Evolutionary conservation across 2,329 filamentous ascomycete genomes (phyloP).

Genomic region (Colletotrichum limetticola): DNA sequence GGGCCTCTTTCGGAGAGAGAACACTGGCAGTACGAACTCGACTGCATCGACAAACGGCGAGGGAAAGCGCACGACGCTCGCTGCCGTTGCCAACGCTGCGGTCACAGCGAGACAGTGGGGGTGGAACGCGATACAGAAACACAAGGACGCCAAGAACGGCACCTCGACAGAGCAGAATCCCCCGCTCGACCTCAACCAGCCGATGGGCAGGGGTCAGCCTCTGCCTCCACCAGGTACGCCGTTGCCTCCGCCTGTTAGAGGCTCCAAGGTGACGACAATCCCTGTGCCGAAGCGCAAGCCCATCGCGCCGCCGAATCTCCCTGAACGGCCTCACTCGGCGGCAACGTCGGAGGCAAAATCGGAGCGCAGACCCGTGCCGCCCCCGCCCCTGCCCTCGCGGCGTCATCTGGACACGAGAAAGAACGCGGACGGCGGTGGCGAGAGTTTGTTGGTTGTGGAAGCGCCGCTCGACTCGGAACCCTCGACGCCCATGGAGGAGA

Average conservation of each 20-base stretch:
- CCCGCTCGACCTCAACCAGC: constrained; percentile 64
- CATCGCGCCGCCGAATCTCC: constrained; percentile 51
- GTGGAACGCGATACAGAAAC: constrained; percentile 64
- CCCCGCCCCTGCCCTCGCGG: constrained; percentile 61
- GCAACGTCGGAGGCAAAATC: constrained; percentile 26
- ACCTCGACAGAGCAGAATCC: constrained; percentile 34
- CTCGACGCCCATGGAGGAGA: constrained; percentile 57
- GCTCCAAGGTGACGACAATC: constrained; percentile 66
- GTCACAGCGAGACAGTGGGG: constrained; percentile 69
- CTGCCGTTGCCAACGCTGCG: constrained; percentile 66
- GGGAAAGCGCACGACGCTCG: constrained; percentile 60
- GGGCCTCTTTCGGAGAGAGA: constrained; percentile 54
- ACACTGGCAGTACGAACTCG: constrained; percentile 47
- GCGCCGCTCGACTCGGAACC: constrained; percentile 73
- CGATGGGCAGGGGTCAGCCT: constrained; percentile 85
- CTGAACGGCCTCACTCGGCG: constrained; percentile 33
- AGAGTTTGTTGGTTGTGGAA: constrained; percentile 72
- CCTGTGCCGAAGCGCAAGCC: constrained; percentile 74
- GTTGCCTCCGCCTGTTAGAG: constrained; percentile 75
- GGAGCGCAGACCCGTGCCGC: constrained; percentile 46
- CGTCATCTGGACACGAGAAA: constrained; percentile 49
- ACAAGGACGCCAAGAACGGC: constrained; percentile 53
- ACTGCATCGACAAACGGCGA: constrained; percentile 49
- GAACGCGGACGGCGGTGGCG: constrained; percentile 45
- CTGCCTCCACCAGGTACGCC: constrained; percentile 84